Evolutionary conservation across 768 basidiomycete species (phyloP).

Genomic region (Gymnopilus junonius): DNA sequence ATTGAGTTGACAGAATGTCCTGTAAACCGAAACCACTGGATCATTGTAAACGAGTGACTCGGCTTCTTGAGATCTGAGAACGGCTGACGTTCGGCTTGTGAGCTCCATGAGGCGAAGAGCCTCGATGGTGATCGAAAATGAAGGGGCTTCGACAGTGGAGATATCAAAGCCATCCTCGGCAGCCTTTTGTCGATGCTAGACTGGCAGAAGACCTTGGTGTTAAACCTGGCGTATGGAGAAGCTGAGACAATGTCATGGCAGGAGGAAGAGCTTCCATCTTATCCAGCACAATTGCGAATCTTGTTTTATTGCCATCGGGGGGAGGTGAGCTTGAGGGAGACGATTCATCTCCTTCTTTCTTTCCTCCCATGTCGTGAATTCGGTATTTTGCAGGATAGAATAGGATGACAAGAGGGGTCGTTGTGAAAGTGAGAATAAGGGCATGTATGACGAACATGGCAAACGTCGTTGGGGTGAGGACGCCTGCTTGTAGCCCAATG

Average conservation of each 20-base stretch:
- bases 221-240: slow-evolving; percentile 45
- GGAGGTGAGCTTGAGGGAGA: slow-evolving; percentile 15
- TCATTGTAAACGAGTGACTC: slow-evolving; percentile 74
- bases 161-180: slow-evolving; percentile 16
- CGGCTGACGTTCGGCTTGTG: slow-evolving; percentile 84
- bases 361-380: slow-evolving; percentile 30
- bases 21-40: slow-evolving; percentile 72
- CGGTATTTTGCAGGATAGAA: slow-evolving; percentile 78
- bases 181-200: slow-evolving; percentile 29
- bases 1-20: slow-evolving; percentile 78
- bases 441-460: slow-evolving; percentile 90
- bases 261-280: slow-evolving; percentile 81
- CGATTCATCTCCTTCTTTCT: slow-evolving; percentile 26
- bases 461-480: slow-evolving; percentile 70
- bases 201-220: not conserved
- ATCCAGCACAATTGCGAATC: slow-evolving; percentile 78
- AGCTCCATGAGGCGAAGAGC: slow-evolving; percentile 90
- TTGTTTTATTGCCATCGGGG: slow-evolving; percentile 52
- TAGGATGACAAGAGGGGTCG: slow-evolving; percentile 78
- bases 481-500: slow-evolving; percentile 73
- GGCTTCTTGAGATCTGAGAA: slow-evolving; percentile 80
- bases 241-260: slow-evolving; percentile 80
- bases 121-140: slow-evolving; percentile 53
- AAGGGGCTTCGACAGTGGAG: not conserved
- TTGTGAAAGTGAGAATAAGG: slow-evolving; percentile 78